Evolutionary conservation across 2,329 filamentous ascomycete genomes (phyloP).

Genomic region (Lasiodiplodia sp.): DNA sequence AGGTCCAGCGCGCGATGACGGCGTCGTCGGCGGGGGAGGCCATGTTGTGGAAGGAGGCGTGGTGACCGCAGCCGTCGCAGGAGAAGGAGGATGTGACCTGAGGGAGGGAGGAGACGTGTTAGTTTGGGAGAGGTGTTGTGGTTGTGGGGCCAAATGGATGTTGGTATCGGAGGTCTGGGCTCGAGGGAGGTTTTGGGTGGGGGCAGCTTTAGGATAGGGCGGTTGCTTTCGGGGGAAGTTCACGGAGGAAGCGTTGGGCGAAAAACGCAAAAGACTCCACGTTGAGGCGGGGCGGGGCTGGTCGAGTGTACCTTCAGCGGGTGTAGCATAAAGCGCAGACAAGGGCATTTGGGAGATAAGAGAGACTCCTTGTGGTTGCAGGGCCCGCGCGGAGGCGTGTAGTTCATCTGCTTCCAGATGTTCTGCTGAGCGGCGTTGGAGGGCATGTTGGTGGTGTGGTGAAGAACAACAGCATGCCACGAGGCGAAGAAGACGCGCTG

Average conservation of each 20-base stretch:
- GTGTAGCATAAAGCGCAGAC: constrained; percentile 65
- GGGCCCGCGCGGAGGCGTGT: constrained; percentile 58
- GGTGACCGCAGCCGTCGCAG: constrained; percentile 64
- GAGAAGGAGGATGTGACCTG: constrained; percentile 59
- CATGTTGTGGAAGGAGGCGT: constrained; percentile 62
- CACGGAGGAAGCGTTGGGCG: neutral
- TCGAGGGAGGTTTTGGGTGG: neutral
- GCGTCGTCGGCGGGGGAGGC: constrained; percentile 60
- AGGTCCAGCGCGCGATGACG: constrained; percentile 54
- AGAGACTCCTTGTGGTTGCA: constrained; percentile 56
- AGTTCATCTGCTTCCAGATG: constrained; percentile 61
- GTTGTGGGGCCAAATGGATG: neutral
- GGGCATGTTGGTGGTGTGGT: constrained; percentile 26
- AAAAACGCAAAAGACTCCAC: neutral
- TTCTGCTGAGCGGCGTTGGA: constrained; percentile 40
- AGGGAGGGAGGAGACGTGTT: constrained; percentile 2
- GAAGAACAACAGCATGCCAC: constrained; percentile 7
- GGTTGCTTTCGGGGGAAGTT: neutral
- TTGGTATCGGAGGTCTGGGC: neutral
- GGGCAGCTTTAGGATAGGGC: neutral
- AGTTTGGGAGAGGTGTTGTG: neutral
- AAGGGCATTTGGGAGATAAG: constrained; percentile 57
- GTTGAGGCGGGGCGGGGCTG: neutral
- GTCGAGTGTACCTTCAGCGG: constrained; percentile 56
- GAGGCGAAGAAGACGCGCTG: neutral